phyloP scores from a whole-genome alignment of 2,329 filamentous ascomycete species.

The Harringtonia aguacate region DNA sequence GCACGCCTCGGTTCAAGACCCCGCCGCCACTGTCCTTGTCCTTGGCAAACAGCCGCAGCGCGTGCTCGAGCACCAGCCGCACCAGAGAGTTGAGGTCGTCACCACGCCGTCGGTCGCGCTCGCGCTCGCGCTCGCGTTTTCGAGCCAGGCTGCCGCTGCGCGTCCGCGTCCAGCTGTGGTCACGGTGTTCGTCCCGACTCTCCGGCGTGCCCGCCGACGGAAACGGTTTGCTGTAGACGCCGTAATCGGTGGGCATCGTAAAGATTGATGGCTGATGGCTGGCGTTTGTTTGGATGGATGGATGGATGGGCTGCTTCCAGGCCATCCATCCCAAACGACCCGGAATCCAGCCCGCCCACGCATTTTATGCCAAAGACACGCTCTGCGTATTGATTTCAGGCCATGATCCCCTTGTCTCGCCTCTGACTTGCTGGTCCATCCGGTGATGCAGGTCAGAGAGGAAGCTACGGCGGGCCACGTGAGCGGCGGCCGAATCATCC shows the following conservation, averaged over 20 bases:
- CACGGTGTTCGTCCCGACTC: not conserved
- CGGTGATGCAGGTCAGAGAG: too few species aligned
- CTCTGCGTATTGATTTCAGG: too few species aligned
- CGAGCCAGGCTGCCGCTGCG: not conserved
- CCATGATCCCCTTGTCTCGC: not conserved
- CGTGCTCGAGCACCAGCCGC: not conserved
- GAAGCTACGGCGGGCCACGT: too few species aligned
- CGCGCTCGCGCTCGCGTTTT: not conserved
- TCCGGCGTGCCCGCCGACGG: not conserved
- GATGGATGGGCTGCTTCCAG: too few species aligned
- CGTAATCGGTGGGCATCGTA: too few species aligned
- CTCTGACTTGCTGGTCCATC: not conserved
- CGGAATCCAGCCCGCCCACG: too few species aligned
- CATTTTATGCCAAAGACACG: too few species aligned
- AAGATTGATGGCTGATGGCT: too few species aligned
- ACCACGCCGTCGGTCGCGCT: not conserved
- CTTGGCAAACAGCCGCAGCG: not conserved
- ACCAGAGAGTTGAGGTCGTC: not conserved
- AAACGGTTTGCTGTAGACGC: too few species aligned
- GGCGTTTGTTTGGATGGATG: too few species aligned
- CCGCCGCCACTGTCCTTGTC: not conserved
- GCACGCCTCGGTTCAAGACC: not conserved
- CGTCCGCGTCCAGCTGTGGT: not conserved
- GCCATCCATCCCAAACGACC: too few species aligned
- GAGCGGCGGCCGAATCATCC: too few species aligned